Percentiles rank a stretch among this genome's conserved stretches.
phyloP scores from a whole-genome alignment of 2,329 filamentous ascomycete species.

The Pseudofabraea citricarpa region DNA sequence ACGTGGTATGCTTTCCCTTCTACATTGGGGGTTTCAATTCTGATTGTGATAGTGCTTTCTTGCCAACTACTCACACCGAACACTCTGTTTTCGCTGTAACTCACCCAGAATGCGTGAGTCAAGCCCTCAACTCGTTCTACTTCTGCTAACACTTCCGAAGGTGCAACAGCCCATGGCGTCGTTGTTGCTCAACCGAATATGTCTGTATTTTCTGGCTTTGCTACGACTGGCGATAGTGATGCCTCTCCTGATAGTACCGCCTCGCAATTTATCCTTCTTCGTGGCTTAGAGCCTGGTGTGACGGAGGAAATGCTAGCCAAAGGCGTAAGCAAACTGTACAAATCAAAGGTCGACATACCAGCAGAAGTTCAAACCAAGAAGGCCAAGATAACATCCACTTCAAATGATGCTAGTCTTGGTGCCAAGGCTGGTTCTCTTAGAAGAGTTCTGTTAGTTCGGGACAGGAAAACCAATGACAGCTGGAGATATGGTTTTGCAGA shows the following conservation, averaged over 20 bases:
- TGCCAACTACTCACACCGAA: slow-evolving; percentile 51
- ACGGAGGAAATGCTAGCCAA: slow-evolving; percentile 69
- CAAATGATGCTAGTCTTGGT: slow-evolving; percentile 47
- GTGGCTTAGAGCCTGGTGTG: slow-evolving; percentile 64
- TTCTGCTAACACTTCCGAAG: slow-evolving; percentile 26
- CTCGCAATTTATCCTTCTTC: slow-evolving; percentile 73
- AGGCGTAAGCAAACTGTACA: slow-evolving; percentile 71
- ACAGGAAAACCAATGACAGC: slow-evolving; percentile 65
- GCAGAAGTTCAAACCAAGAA: slow-evolving; percentile 34
- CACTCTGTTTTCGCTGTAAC: slow-evolving; percentile 55
- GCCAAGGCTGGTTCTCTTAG: slow-evolving; percentile 71
- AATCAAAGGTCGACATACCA: slow-evolving; percentile 38
- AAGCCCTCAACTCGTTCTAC: not conserved
- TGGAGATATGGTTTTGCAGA: slow-evolving; percentile 83
- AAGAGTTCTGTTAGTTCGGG: slow-evolving; percentile 72
- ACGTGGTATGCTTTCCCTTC: slow-evolving; percentile 39
- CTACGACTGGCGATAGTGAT: slow-evolving; percentile 50
- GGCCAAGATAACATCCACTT: slow-evolving; percentile 47
- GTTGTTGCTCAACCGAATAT: slow-evolving; percentile 31
- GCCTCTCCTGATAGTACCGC: slow-evolving; percentile 40
- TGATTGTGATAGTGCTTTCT: slow-evolving; percentile 55
- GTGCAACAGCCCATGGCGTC: slow-evolving; percentile 26
- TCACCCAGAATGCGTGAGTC: slow-evolving; percentile 44
- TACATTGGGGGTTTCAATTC: too few relatives aligned
- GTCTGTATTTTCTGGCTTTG: slow-evolving; percentile 34